Conservation (phyloP, 768 basidiomycete species). For the Xerocomus spinulosus region DNA sequence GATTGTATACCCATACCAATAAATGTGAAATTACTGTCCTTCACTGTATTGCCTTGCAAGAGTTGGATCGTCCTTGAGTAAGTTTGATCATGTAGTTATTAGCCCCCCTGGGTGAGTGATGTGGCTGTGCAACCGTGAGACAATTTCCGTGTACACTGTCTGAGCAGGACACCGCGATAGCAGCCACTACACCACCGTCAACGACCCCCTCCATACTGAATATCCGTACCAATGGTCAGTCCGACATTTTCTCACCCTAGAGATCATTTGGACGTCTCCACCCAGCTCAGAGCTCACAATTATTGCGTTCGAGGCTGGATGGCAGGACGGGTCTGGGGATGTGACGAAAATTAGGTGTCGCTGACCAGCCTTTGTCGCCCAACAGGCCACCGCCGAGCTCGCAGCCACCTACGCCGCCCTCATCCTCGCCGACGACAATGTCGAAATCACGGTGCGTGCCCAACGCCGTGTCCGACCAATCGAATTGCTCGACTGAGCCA, state of each 20-base stretch:
- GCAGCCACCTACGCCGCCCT: slow-evolving; percentile 95
- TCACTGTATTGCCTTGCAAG: too few species aligned
- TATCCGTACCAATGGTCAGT: slow-evolving; percentile 26
- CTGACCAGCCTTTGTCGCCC: slow-evolving; percentile 11
- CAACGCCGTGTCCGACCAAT: neutral
- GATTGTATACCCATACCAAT: too few species aligned
- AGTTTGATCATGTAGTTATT: too few species aligned
- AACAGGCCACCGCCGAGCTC: slow-evolving; percentile 65
- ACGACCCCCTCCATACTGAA: slow-evolving; percentile 9
- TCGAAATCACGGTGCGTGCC: slow-evolving; percentile 90
- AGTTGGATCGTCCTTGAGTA: too few species aligned
- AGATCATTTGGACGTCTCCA: neutral
- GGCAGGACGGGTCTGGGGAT: slow-evolving; percentile 8
- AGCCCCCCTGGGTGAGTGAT: too few species aligned
- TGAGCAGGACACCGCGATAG: too few species aligned
- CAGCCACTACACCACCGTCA: slow-evolving; percentile 13
- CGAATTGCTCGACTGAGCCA: too few species aligned
- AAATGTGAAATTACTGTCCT: too few species aligned
- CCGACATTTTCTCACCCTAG: neutral
- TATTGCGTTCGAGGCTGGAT: slow-evolving; percentile 18
- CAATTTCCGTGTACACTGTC: too few species aligned
- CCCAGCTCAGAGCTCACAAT: neutral
- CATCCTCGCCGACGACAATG: slow-evolving; percentile 94
- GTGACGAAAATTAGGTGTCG: neutral
- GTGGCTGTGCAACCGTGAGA: slow-evolving; percentile 20